Evolutionary conservation across 176 grass and related monocot genomes (phyloP).

Genomic region (Themeda triandra): DNA sequence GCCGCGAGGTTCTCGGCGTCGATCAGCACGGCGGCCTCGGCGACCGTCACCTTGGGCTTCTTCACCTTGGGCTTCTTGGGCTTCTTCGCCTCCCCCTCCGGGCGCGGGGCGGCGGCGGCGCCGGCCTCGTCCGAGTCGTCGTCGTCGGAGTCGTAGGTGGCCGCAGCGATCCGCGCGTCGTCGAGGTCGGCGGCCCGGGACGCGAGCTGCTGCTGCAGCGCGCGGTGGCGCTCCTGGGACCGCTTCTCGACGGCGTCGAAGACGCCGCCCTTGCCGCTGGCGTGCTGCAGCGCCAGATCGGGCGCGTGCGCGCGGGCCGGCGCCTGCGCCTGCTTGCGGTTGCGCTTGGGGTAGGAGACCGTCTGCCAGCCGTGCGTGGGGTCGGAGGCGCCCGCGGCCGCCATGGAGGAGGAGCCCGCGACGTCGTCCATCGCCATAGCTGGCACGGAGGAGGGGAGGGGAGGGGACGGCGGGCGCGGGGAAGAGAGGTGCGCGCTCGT

Average conservation of each 20-base stretch:
- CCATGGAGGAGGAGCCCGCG: conserved; percentile 39
- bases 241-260: conserved; percentile 84
- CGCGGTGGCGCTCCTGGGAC: conserved; percentile 76
- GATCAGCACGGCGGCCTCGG: conserved; percentile 69
- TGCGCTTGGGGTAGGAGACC: conserved; percentile 82
- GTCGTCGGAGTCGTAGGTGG: conserved; percentile 54
- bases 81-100: conserved; percentile 67
- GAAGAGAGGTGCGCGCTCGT: neutral
- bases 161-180: conserved; percentile 19
- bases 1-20: conserved; percentile 65
- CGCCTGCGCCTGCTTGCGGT: conserved; percentile 54
- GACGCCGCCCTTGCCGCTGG: conserved; percentile 23
- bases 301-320: conserved; percentile 17
- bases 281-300: conserved; percentile 38
- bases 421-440: conserved; percentile 68
- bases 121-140: conserved; percentile 45
- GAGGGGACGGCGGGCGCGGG: neutral
- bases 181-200: conserved; percentile 44
- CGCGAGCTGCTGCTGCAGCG: conserved; percentile 46
- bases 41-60: conserved; percentile 83
- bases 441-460: neutral
- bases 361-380: conserved; percentile 88
- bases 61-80: conserved; percentile 78
- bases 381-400: conserved; percentile 10
- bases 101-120: conserved; percentile 3